A percentile compares a stretch with the other conserved stretches of the same genome.
Evolutionary conservation across 139 green algal species (phyloP).

Genomic region (Volvox reticuliferus): DNA sequence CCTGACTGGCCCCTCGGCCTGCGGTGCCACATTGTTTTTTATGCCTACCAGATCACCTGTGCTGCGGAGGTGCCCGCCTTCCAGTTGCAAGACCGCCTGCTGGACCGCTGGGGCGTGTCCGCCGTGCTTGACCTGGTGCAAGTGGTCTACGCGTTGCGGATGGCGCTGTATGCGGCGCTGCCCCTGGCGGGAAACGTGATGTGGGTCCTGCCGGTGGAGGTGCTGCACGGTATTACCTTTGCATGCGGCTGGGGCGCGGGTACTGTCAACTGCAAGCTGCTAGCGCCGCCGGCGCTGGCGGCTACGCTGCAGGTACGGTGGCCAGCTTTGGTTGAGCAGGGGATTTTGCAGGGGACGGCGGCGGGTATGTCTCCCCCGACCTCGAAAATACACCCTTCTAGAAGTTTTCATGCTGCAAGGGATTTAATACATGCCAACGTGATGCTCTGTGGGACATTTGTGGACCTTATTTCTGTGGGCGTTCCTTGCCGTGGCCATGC

Average conservation of each 20-base stretch:
- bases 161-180: constrained; percentile 63
- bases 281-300: constrained; percentile 54
- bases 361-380: no score
- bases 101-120: constrained; percentile 32
- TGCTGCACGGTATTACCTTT: constrained; percentile 72
- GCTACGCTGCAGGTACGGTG: constrained; percentile 58
- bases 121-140: constrained; percentile 46
- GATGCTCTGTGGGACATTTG: no score
- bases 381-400: no score
- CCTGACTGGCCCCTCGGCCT: background rate
- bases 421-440: no score
- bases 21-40: background rate
- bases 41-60: constrained; percentile 56
- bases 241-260: constrained; percentile 62
- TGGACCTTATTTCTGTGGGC: no score
- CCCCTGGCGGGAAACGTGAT: constrained; percentile 38
- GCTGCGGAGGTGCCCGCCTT: constrained; percentile 65
- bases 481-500: no score
- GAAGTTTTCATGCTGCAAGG: no score
- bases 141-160: constrained; percentile 55
- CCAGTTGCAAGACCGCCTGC: constrained; percentile 55
- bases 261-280: constrained; percentile 58
- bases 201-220: constrained; percentile 67
- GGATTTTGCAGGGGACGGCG: no score
- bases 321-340: no score